Conservation (phyloP, 257 asterid genomes). For the Nicotiana obtusifolia region DNA sequence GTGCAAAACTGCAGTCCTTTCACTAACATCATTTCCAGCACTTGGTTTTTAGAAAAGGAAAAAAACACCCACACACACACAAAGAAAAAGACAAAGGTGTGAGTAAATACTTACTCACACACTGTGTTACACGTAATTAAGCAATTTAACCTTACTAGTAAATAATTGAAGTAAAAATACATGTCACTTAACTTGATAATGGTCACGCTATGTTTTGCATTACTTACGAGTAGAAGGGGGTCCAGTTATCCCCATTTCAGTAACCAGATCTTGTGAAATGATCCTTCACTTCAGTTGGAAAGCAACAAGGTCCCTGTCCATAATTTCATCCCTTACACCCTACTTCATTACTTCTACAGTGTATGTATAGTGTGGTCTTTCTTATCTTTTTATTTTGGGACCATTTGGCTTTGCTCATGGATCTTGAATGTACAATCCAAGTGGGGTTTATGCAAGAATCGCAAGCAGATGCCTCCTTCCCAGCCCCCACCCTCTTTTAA, state of each 20-base stretch:
- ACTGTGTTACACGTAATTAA: too few relatives aligned
- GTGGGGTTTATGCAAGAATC: constrained; percentile 9
- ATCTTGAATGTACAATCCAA: background rate
- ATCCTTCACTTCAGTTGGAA: background rate
- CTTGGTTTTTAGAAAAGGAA: too few relatives aligned
- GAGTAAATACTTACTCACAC: too few relatives aligned
- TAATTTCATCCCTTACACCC: background rate
- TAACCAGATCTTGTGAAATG: background rate
- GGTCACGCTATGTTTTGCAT: background rate
- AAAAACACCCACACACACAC: too few relatives aligned
- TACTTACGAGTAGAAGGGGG: constrained; percentile 1
- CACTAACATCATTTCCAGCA: background rate
- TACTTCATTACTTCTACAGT: background rate
- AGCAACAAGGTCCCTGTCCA: constrained; percentile 2
- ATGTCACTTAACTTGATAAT: too few relatives aligned
- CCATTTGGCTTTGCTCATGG: background rate
- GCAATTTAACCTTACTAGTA: too few relatives aligned
- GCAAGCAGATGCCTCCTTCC: background rate
- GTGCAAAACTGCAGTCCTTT: background rate
- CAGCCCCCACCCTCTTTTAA: background rate
- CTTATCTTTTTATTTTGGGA: background rate
- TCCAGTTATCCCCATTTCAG: background rate
- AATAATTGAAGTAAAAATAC: too few relatives aligned
- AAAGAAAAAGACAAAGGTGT: too few relatives aligned
- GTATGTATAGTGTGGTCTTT: background rate